A percentile compares a stretch with the other conserved stretches of the same genome.
Conservation (phyloP, 2,329 filamentous ascomycete genomes). For the Monosporascus sp. region DNA sequence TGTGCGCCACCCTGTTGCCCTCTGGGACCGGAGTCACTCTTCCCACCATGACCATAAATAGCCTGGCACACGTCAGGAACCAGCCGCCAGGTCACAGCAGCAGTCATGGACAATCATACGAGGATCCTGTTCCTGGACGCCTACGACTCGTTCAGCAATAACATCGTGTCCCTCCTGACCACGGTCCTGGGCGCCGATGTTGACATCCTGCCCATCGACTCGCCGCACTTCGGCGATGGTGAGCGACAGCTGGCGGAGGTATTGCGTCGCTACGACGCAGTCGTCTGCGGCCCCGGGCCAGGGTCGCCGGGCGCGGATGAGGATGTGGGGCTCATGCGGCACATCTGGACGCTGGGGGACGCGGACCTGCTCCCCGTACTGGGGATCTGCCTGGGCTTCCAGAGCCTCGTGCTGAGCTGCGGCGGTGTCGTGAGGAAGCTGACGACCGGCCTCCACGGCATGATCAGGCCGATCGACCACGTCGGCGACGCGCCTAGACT, state of each 20-base stretch:
- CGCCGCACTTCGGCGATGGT: slow-evolving; percentile 38
- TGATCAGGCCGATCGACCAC: slow-evolving; percentile 65
- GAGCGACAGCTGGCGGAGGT: slow-evolving; percentile 27
- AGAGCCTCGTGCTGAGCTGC: slow-evolving; percentile 67
- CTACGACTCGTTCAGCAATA: slow-evolving; percentile 95
- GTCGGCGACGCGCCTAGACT: slow-evolving; percentile 12
- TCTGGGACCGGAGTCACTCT: too few relatives aligned
- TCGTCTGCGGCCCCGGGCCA: slow-evolving; percentile 87
- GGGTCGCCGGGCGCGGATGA: slow-evolving; percentile 65
- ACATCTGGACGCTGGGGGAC: slow-evolving; percentile 64
- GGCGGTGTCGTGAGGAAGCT: slow-evolving; percentile 63
- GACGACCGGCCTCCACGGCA: slow-evolving; percentile 72
- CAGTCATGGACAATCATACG: slow-evolving; percentile 22
- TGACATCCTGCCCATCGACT: slow-evolving; percentile 67
- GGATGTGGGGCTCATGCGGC: slow-evolving; percentile 79
- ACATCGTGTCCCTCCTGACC: slow-evolving; percentile 78
- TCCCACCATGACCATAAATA: too few relatives aligned
- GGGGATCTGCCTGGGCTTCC: slow-evolving; percentile 85
- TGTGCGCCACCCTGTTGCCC: too few relatives aligned
- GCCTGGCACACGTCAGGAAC: too few relatives aligned
- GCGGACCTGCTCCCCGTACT: slow-evolving; percentile 66
- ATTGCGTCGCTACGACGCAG: slow-evolving; percentile 65
- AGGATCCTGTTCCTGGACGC: slow-evolving; percentile 86
- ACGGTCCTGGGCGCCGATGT: slow-evolving; percentile 64
- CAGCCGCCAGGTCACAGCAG: too few relatives aligned